phyloP scores from a whole-genome alignment of 257 asterid genomes.

The Nicotiana otophora region DNA sequence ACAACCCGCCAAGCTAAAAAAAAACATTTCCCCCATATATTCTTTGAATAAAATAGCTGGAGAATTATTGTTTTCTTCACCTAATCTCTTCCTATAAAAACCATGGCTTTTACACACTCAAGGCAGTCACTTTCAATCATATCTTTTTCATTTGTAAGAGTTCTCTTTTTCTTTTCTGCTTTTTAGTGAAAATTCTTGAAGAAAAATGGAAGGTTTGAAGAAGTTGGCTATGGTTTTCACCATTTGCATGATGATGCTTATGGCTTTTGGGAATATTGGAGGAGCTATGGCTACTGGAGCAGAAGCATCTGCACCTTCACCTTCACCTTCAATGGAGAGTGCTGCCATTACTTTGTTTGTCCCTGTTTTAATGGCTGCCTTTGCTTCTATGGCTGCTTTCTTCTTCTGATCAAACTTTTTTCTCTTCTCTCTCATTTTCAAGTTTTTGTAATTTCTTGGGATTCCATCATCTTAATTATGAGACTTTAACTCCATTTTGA shows the following conservation, averaged over 20 bases:
- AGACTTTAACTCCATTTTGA: too few relatives aligned
- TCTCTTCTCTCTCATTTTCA: background rate
- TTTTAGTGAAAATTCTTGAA: background rate
- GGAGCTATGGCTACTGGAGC: constrained; percentile 3
- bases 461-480: background rate
- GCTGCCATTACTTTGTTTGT: background rate
- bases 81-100: background rate
- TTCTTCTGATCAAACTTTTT: background rate
- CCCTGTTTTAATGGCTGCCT: background rate
- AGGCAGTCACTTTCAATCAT: background rate
- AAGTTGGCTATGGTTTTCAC: background rate
- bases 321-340: constrained; percentile 11
- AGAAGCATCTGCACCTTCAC: background rate
- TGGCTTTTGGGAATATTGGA: background rate
- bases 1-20: background rate
- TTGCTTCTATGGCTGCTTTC: constrained; percentile 6
- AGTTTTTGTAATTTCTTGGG: background rate
- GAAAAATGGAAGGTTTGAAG: background rate
- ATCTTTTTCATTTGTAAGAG: background rate
- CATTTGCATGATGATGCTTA: background rate
- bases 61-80: background rate
- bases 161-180: background rate
- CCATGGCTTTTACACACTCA: background rate
- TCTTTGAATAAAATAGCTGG: background rate
- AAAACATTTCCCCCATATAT: background rate